phyloP scores from a whole-genome alignment of 805 yeast species.

The Kodamaea lidongshanica region DNA sequence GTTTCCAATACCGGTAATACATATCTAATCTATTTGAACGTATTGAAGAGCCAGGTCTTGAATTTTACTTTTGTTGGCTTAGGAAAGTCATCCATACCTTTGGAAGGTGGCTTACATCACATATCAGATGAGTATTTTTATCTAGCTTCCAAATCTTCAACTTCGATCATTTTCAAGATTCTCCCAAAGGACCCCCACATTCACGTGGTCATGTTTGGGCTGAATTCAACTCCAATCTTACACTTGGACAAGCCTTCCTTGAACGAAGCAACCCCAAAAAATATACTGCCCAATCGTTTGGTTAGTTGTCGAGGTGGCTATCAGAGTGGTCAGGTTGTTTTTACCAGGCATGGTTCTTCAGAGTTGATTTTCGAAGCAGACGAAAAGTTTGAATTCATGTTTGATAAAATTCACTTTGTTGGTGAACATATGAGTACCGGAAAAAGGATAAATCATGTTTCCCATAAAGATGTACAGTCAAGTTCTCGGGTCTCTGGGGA shows the following conservation, averaged over 20 bases:
- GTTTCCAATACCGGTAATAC: conserved; percentile 27
- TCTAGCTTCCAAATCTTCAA: conserved; percentile 26
- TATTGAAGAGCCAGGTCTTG: conserved; percentile 4
- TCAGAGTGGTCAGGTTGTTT: conserved; percentile 25
- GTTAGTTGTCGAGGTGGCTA: conserved; percentile 31
- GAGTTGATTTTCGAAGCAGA: no score
- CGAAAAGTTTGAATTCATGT: no score
- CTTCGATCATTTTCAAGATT: conserved; percentile 25
- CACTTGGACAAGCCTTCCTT: conserved; percentile 19
- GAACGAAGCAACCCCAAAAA: no score
- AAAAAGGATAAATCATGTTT: no score
- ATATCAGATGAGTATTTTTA: conserved; percentile 22
- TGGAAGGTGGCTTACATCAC: conserved; percentile 17
- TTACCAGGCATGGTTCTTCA: not conserved
- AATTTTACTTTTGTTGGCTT: conserved; percentile 18
- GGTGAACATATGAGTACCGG: no score
- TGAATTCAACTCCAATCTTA: conserved; percentile 29
- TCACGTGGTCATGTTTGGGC: conserved; percentile 14
- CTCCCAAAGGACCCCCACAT: conserved; percentile 22
- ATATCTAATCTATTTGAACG: conserved; percentile 17
- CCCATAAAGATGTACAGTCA: no score
- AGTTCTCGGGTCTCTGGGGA: no score
- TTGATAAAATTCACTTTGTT: no score
- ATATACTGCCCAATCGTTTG: no score
- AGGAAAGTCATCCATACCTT: conserved; percentile 28